phyloP scores from a whole-genome alignment of 805 yeast genomes.

The Teunomyces tritomae region DNA sequence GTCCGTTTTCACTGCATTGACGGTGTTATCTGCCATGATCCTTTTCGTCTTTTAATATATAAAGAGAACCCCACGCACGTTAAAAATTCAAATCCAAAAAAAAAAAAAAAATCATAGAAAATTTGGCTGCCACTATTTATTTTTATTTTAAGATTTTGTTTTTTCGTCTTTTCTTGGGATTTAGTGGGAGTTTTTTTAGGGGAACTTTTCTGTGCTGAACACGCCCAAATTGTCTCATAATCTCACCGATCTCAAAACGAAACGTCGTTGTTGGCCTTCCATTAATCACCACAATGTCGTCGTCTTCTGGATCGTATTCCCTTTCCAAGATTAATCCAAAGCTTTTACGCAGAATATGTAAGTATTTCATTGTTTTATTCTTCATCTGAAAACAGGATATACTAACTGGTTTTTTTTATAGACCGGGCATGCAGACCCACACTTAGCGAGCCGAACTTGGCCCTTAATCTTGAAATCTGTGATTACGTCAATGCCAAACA shows the following conservation, averaged over 20 bases:
- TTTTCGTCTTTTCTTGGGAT: too few species aligned
- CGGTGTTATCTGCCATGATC: too few species aligned
- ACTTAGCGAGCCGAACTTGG: slow-evolving; percentile 80
- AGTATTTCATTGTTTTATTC: slow-evolving; percentile 14
- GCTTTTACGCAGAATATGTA: slow-evolving; percentile 44
- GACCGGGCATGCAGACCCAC: slow-evolving; percentile 88
- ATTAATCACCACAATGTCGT: slow-evolving; percentile 5
- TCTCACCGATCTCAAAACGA: neutral
- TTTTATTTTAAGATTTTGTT: too few species aligned
- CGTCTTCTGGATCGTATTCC: slow-evolving; percentile 28
- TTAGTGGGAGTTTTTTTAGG: neutral
- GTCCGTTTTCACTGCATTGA: neutral
- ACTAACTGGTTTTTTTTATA: slow-evolving; percentile 18
- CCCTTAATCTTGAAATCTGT: slow-evolving; percentile 86
- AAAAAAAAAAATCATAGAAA: too few species aligned
- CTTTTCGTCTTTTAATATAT: too few species aligned
- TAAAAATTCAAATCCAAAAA: too few species aligned
- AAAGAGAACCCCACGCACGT: too few species aligned
- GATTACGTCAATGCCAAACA: slow-evolving; percentile 91
- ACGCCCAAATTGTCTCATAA: neutral
- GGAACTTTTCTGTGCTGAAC: neutral
- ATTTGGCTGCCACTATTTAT: too few species aligned
- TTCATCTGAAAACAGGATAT: too few species aligned
- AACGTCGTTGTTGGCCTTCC: neutral
- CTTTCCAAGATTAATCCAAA: slow-evolving; percentile 46